Evolutionary conservation across 192 early-diverging fungal genomes (phyloP).

Genomic region (Jimgerdemannia lactiflua): DNA sequence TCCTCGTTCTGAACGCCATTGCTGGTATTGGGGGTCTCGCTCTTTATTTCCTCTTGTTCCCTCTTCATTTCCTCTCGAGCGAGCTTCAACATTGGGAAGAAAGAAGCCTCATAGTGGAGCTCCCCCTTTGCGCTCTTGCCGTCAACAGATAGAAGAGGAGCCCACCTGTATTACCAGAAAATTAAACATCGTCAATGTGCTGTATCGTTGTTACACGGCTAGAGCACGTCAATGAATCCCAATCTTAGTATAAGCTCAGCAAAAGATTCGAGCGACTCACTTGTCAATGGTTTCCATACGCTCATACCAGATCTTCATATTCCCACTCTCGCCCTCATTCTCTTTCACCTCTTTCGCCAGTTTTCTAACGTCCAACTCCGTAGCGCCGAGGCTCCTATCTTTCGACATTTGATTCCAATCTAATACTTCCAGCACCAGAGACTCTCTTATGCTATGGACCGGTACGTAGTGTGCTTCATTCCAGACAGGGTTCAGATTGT

Average conservation of each 20-base stretch:
- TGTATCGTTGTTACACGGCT: no score
- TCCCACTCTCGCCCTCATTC: slow-evolving; percentile 21
- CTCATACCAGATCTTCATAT: slow-evolving; percentile 21
- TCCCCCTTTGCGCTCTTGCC: slow-evolving; percentile 31
- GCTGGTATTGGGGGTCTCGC: background rate
- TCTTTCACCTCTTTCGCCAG: slow-evolving; percentile 50
- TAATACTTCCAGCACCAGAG: slow-evolving; percentile 73
- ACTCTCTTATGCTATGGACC: slow-evolving; percentile 73
- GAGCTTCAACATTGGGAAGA: slow-evolving; percentile 29
- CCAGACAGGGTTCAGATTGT: slow-evolving; percentile 88
- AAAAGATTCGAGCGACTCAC: slow-evolving; percentile 12
- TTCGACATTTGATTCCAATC: slow-evolving; percentile 88
- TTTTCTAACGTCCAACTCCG: slow-evolving; percentile 57
- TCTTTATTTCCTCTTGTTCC: slow-evolving; percentile 20
- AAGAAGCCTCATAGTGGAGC: slow-evolving; percentile 32
- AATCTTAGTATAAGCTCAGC: background rate
- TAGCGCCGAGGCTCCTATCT: slow-evolving; percentile 82
- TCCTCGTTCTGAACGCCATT: slow-evolving; percentile 8
- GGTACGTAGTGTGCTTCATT: slow-evolving; percentile 86
- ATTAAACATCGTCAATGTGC: background rate
- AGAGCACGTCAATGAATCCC: no score
- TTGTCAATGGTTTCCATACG: slow-evolving; percentile 20
- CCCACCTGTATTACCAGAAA: slow-evolving; percentile 5
- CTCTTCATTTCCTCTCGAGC: slow-evolving; percentile 10
- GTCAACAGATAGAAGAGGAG: slow-evolving; percentile 20